Conservation (phyloP, 805 yeast genomes). For the Sporopachydermia lactativora region DNA sequence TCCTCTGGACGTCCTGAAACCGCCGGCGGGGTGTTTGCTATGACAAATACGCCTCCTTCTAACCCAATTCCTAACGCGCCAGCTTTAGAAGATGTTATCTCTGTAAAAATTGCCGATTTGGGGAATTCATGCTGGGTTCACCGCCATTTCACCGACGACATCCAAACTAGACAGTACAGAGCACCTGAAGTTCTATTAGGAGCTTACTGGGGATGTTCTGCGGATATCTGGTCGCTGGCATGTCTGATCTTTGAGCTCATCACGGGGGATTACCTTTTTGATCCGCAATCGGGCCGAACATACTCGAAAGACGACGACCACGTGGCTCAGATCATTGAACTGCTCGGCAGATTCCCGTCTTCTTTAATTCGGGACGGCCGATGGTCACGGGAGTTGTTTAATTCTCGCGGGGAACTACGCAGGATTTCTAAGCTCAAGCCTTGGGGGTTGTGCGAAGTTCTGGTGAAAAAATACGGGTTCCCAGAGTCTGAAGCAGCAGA, state of each 20-base stretch:
- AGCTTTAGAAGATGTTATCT: constrained; percentile 18
- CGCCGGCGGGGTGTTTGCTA: not conserved
- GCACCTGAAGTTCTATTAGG: constrained; percentile 51
- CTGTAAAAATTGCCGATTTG: constrained; percentile 51
- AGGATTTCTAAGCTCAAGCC: constrained; percentile 33
- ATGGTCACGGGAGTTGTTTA: constrained; percentile 24
- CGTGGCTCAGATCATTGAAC: constrained; percentile 45
- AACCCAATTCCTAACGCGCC: not conserved
- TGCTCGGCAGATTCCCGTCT: constrained; percentile 21
- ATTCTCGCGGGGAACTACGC: constrained; percentile 24
- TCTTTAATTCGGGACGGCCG: constrained; percentile 13
- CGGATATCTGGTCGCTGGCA: constrained; percentile 48
- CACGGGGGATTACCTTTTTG: constrained; percentile 49
- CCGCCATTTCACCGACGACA: constrained; percentile 52
- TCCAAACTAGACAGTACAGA: constrained; percentile 55
- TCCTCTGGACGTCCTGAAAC: not conserved
- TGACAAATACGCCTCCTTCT: not conserved
- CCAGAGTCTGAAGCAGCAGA: constrained; percentile 24
- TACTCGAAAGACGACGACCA: constrained; percentile 40
- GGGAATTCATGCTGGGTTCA: constrained; percentile 58
- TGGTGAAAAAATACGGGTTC: constrained; percentile 35
- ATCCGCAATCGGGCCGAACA: constrained; percentile 37
- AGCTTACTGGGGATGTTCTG: constrained; percentile 46
- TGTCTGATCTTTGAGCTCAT: constrained; percentile 45
- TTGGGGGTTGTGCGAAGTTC: constrained; percentile 36